Evolutionary conservation across 2,329 filamentous ascomycete genomes (phyloP), one percentile per base, ranked within the genome.

Genomic region (Parasarocladium wereldwijsianum): DNA sequence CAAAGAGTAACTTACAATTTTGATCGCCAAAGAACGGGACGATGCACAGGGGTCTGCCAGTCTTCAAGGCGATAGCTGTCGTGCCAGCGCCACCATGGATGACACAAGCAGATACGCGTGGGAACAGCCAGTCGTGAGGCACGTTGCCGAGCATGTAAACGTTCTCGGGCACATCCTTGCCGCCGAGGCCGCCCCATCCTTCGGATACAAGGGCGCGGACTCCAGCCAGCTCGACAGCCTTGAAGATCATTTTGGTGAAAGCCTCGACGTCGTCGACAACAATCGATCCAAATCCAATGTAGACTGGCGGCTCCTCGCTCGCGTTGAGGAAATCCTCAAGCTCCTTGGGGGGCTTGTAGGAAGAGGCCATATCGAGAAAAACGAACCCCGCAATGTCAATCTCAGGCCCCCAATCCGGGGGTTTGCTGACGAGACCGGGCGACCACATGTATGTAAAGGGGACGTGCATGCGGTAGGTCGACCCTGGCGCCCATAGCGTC

Each of bases 21-120:
- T 85, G 79, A 43, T 85, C 79, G 3, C 79, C 79, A 39, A 85
- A 85, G 52, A 85, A 85, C 0, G 79, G 79, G 2, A 85, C 74
- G 16, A 84, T 67, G 68, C 83, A 77, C 5, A 75, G 82, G 0
- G 79, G 79, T 41, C 67, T 70, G 4, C 66, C 79, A 37, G 67
- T 76, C 46, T 78, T 80, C 18, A 85, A 57, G 1, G 76, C 76
- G 26, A 78, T 78, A 2, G 79, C 79, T 1, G 77, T 81, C 0
- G 79, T 85, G 2, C 79, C 79, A 1, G 80, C 80, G 9, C 79
- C 79, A n/a, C 79, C 79, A 38, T 84, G 79, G 36, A 82, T 79
- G 2, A 84, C 69, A 4, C 76, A 76, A 0, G 71, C 75, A 25
- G 57, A 58, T 4, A 82, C 70, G 17, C 60, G 59, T 0, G 75